Base-by-base conservation (phyloP, 176 grass and related monocot genomes). In the Musa troglodytarum region DNA sequence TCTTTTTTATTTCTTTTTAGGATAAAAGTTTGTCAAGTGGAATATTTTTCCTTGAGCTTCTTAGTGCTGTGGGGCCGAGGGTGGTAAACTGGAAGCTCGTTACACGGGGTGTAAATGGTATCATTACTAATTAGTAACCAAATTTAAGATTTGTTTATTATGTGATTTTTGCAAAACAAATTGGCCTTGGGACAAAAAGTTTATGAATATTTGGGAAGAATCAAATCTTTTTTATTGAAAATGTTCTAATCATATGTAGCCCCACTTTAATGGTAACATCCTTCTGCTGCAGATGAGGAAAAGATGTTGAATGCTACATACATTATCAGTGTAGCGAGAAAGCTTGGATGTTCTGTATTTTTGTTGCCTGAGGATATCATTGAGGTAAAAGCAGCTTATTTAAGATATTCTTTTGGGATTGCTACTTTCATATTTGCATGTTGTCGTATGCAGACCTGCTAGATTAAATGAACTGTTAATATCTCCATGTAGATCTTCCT, bases 31-130 rank as follows among this genome's bases (percentile, higher is more conserved):
- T 99, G 84, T 88, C 90, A 83, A 92, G 71, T 54, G 96, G 96
- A 75, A 74, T 87, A 75, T 99, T 99, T 80, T 95, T 99, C 71
- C 88, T 99, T 61, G 86, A 99, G 69, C 96, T 99, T 83, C 96
- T 99, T 68, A 99, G 88, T 77, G 86, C 91, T 54, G 96, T 95
- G 50, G 80, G 86, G 52, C 82, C 85, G 28, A 89, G 96, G 78
- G 88, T 92, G 76, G 91, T 99, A 63, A 99, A 83, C 81, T 88
- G 91, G 91, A 99, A 92, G 78, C 84, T 99, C n/a, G 91, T 99
- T 74, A 88, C 96, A 58, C 91, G 88, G 83, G 96, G 88, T 9
- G 91, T 89, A 95, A 72, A 80, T 25, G 96, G 91, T 99, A 28
- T 75, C 81, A 65, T 73, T 62, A 80, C 72, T 28, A 53, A 14